phyloP scores from a whole-genome alignment of 306 rosid genomes.

The Cucurbita pepo region DNA sequence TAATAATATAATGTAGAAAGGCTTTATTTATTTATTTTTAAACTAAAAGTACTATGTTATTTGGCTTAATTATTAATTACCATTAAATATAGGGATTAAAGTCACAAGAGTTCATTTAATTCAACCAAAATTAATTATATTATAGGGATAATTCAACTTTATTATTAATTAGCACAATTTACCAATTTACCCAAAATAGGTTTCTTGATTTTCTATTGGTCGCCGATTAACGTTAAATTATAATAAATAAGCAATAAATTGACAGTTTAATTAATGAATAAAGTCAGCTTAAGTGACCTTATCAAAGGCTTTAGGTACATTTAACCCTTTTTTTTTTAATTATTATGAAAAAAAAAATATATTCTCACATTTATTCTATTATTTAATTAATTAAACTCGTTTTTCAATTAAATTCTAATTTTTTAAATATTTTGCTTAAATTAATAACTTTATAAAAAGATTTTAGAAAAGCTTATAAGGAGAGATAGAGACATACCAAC shows the following conservation, averaged over 20 bases:
- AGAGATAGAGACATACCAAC: conserved; percentile 34
- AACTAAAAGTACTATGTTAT: too few species aligned
- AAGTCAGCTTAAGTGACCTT: background rate
- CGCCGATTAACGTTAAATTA: background rate
- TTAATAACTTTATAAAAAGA: background rate
- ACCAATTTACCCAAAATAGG: background rate
- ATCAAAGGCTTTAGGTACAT: background rate
- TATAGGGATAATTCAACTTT: background rate
- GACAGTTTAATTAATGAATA: background rate
- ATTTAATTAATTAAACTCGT: background rate
- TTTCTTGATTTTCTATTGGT: background rate
- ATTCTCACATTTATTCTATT: background rate
- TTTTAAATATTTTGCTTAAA: background rate
- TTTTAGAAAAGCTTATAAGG: too few species aligned
- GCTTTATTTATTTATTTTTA: too few species aligned
- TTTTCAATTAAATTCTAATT: too few species aligned
- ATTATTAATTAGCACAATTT: background rate
- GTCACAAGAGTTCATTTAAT: background rate
- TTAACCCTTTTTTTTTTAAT: background rate
- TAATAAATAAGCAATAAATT: background rate
- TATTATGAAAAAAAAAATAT: background rate
- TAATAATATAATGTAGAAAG: too few species aligned
- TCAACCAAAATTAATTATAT: background rate
- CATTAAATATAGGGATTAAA: background rate
- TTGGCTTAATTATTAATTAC: too few species aligned